Evolutionary conservation across 805 yeast species (phyloP).

Genomic region (Kazachstania kunashirensis): DNA sequence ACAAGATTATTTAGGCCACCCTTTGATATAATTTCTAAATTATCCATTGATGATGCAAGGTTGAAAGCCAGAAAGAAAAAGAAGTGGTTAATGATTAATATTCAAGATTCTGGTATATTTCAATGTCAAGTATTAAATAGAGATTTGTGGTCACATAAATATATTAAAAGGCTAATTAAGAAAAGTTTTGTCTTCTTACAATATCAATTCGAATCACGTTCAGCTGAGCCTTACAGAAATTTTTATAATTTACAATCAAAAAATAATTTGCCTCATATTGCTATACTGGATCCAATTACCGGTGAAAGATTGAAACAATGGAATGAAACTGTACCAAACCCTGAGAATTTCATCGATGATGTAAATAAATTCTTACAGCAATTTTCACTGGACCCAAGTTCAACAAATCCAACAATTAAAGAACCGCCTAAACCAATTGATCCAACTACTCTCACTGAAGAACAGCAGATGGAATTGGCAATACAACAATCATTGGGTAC

Average conservation of each 20-base stretch:
- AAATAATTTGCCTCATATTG: conserved; percentile 66
- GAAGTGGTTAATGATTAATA: conserved; percentile 80
- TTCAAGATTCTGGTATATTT: conserved; percentile 80
- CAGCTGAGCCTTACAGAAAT: conserved; percentile 60
- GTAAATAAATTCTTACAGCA: conserved; percentile 56
- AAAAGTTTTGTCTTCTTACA: conserved; percentile 76
- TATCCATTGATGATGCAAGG: conserved; percentile 67
- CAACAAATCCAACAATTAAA: conserved; percentile 54
- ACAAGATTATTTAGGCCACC: conserved; percentile 90
- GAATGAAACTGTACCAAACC: conserved; percentile 54
- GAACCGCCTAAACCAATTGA: conserved; percentile 50
- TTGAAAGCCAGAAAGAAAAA: conserved; percentile 43
- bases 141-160: conserved; percentile 77
- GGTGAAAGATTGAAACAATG: conserved; percentile 81
- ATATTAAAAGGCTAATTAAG: conserved; percentile 53
- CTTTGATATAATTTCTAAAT: conserved; percentile 68
- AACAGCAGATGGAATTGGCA: conserved; percentile 73
- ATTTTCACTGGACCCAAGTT: conserved; percentile 55
- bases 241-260: conserved; percentile 55
- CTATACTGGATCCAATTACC: conserved; percentile 88
- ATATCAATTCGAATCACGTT: conserved; percentile 67
- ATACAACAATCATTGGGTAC: conserved; percentile 51
- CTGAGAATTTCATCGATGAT: conserved; percentile 53
- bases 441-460: conserved; percentile 62
- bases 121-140: conserved; percentile 84